Evolutionary conservation across 805 yeast species (phyloP), one percentile per base, ranked within the genome.

Genomic region (Groenewaldozyma salmanticensis): DNA sequence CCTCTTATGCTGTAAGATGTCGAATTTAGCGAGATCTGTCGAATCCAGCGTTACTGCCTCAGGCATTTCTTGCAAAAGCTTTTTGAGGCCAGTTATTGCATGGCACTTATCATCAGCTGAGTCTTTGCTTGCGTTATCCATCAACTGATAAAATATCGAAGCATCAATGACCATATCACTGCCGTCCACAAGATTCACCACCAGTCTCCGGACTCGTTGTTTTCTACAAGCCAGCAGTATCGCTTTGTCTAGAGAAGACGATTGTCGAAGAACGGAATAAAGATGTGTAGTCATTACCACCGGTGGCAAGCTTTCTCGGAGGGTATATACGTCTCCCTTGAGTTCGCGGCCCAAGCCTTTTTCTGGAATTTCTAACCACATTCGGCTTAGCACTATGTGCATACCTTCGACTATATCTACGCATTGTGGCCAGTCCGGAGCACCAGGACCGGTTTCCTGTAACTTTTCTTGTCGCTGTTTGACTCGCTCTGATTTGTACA

Each of bases 161-260:
- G 52, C 32, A 7, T 46, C 52, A 3, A 65, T 52, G 7, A 63
- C 49, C 43, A 59, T 36, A 31, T 64, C 68, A 27, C 57, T 54
- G 16, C 53, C 47, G 19, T 55, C 57, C 5, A 50, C 47, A 11
- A 51, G 44, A 31, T 59, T 56, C 16, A 59, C 58, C 13, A 48
- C 48, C 6, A 65, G 38, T 19, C 50, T 34, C 16, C 63, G 42
- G 4, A 64, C 40, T 6, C 29, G 27, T 3, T 63, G 63, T 2
- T 33, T 36, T n/a, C 44, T 42, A 21, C 46, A 43, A 13, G 50
- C 49, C 18, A 44, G 32, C 19, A 44, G 49, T 5, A 65, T 35
- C 22, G 52, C 59, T 1, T 64, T 56, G 36, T 65, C 70, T 1
- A 66, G 47, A 2, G 70, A 65, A 2, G 65, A 54, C n/a, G 52